Conservation (phyloP, 305 asterid species). For the Solanum aculeatissimum region DNA sequence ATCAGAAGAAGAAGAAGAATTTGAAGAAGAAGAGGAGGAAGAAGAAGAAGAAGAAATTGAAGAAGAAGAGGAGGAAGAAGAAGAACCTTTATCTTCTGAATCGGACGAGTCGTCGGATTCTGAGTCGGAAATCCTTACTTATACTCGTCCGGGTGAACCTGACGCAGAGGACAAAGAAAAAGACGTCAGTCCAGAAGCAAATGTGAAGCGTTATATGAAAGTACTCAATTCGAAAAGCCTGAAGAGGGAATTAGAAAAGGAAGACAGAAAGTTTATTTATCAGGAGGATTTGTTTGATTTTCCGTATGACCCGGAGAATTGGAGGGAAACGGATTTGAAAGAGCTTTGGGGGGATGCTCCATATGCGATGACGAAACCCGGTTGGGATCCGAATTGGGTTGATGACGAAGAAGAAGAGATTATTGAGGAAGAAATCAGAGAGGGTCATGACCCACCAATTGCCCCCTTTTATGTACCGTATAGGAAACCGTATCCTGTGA, state of each 20-base stretch:
- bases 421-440: slow-evolving; percentile 31
- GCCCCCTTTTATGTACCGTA: slow-evolving; percentile 91
- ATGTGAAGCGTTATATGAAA: slow-evolving; percentile 22
- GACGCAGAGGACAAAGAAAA: slow-evolving; percentile 22
- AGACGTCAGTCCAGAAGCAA: slow-evolving; percentile 36
- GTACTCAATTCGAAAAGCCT: slow-evolving; percentile 35
- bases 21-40: background rate
- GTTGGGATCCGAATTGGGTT: slow-evolving; percentile 75
- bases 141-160: slow-evolving; percentile 13
- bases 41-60: background rate
- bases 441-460: slow-evolving; percentile 66
- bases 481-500: slow-evolving; percentile 63
- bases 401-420: slow-evolving; percentile 54
- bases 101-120: background rate
- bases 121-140: slow-evolving; percentile 5
- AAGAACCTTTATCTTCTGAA: background rate
- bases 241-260: slow-evolving; percentile 24
- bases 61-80: too few species aligned
- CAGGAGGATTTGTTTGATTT: slow-evolving; percentile 55
- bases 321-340: slow-evolving; percentile 88
- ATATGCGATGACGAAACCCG: slow-evolving; percentile 49
- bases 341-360: slow-evolving; percentile 97
- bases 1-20: background rate
- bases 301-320: slow-evolving; percentile 70
- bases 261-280: slow-evolving; percentile 11